These are phyloP conservation scores for Candida glucosophila DNA, from an alignment of 1,139 yeast genomes.

Conservation along the genomic window DNA sequence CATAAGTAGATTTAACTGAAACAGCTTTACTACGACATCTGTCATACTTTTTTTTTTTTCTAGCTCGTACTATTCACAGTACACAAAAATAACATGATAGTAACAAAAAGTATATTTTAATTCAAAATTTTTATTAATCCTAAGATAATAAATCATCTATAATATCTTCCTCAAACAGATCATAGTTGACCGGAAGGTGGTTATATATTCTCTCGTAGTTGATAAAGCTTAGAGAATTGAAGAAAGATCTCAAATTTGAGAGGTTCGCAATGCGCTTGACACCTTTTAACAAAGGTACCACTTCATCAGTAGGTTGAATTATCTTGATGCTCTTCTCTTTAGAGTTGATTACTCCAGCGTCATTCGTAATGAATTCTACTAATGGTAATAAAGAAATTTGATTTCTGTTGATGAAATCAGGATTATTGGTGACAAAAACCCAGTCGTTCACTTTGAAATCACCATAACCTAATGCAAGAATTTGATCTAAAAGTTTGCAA, in stretches of 20 bases:
- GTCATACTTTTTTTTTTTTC: no score
- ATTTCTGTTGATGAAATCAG: constrained; percentile 48
- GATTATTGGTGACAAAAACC: constrained; percentile 71
- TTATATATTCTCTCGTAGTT: constrained; percentile 69
- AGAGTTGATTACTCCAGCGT: constrained; percentile 28
- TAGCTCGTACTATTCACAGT: no score
- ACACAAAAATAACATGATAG: no score
- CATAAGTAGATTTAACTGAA: no score
- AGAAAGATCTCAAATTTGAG: constrained; percentile 53
- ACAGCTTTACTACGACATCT: no score
- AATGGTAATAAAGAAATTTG: constrained; percentile 29
- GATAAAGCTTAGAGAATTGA: constrained; percentile 60
- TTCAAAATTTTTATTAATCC: no score
- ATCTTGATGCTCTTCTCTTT: constrained; percentile 26
- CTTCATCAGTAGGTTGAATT: constrained; percentile 13
- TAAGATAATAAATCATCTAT: constrained; percentile 32
- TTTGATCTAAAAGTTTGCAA: constrained; percentile 70
- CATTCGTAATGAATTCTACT: constrained; percentile 40
- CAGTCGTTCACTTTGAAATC: constrained; percentile 80
- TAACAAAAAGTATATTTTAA: no score
- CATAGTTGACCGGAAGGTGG: constrained; percentile 39
- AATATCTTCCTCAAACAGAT: constrained; percentile 45
- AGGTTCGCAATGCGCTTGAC: constrained; percentile 34
- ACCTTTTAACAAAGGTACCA: constrained; percentile 41
- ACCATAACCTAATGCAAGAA: constrained; percentile 60